Base-by-base conservation (phyloP, 371 early-diverging fungal genomes). In the Lichtheimia ornata region DNA sequence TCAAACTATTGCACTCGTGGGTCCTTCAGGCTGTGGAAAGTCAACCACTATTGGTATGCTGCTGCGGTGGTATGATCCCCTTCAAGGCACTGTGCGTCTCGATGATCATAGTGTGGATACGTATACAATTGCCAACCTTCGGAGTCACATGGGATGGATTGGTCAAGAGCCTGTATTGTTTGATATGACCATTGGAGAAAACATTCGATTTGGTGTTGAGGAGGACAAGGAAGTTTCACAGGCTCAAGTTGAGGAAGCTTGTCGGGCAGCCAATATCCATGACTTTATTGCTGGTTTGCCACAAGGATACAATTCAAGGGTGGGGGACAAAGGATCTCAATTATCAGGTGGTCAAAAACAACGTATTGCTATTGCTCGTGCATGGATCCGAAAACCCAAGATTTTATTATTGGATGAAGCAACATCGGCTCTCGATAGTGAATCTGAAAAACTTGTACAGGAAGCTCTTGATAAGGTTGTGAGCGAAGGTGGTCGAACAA, bases 321-420 rank as follows among this genome's bases (percentile, higher is more conserved):
- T 93, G 22, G 95, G 94, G 41, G 93, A 92, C 64, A 75, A 85
- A 50, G 96, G 96, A 4, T 79, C 85, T n/a, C 83, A 85, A 58
- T 70, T 98, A 17, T 87, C 88, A 49, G 96, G 96, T 57, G 97
- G 97, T 53, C 95, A 97, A 74, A 90, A 89, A 67, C 96, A 97
- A 71, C 81, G 90, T 58, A 85, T 89, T 64, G 74, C 82, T 5
- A 70, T 79, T 64, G 79, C 91, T 11, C 81, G 70, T 61, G 74
- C 74, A 6, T 58, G 62, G 57, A 73, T 73, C 56, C 71, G 74
- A 4, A 67, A 74, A 22, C 74, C 71, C 17, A 67, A 66, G 30
- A 53, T 69, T 15, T 56, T 72, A 11, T 84, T 99, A 18, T 73
- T 99, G 35, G 99, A 99, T 66, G 99, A 99, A 70, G 97, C 99